Evolutionary conservation across 2,329 filamentous ascomycete species (phyloP).

Genomic region (Colletotrichum lindemuthianum): DNA sequence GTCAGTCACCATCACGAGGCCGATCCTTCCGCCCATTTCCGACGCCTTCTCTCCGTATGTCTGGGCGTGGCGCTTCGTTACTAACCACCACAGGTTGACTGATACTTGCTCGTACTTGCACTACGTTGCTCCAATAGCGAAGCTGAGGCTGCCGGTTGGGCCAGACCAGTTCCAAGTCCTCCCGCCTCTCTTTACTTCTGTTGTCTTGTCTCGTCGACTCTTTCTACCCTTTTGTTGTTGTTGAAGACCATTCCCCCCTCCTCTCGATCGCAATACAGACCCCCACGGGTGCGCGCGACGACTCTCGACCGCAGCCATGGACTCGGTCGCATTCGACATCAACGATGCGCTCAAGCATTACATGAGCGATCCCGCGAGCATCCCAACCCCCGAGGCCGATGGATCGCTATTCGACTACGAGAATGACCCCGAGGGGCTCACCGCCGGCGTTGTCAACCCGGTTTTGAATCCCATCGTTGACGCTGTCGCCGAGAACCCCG

Average conservation of each 20-base stretch:
- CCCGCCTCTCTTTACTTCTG: neutral
- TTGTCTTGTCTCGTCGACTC: slow-evolving; percentile 18
- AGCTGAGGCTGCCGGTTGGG: too few relatives aligned
- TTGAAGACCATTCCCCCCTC: neutral
- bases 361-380: slow-evolving; percentile 87
- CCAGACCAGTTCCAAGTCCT: too few relatives aligned
- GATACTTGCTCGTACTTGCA: too few relatives aligned
- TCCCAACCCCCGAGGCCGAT: slow-evolving; percentile 88
- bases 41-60: too few relatives aligned
- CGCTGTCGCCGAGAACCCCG: slow-evolving; percentile 89
- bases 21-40: too few relatives aligned
- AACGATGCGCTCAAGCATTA: slow-evolving; percentile 97
- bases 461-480: slow-evolving; percentile 93
- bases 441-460: slow-evolving; percentile 80
- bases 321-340: slow-evolving; percentile 89
- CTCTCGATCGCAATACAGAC: slow-evolving; percentile 24
- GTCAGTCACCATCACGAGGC: too few relatives aligned
- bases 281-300: slow-evolving; percentile 28
- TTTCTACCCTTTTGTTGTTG: slow-evolving; percentile 16
- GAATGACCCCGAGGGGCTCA: slow-evolving; percentile 86
- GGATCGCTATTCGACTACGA: slow-evolving; percentile 88
- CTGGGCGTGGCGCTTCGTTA: too few relatives aligned
- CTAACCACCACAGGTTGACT: too few relatives aligned
- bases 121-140: too few relatives aligned
- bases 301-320: slow-evolving; percentile 60